Evolutionary conservation across 2,329 filamentous ascomycete genomes (phyloP).

Genomic region (Pseudopyrenochaeta lycopersici): DNA sequence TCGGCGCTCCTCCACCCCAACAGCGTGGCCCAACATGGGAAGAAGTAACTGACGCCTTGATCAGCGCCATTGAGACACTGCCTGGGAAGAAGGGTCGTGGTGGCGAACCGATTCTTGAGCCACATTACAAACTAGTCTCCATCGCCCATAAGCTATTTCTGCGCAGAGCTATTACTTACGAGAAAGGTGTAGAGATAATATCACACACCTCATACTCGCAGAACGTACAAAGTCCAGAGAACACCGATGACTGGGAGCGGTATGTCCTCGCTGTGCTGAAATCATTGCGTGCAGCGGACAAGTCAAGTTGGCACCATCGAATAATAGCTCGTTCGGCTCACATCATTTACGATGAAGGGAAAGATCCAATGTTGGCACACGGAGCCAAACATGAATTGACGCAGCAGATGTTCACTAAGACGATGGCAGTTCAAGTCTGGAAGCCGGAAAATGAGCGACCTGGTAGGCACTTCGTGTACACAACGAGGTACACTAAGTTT

Average conservation of each 20-base stretch:
- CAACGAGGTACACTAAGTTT: constrained; percentile 83
- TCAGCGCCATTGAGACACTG: constrained; percentile 67
- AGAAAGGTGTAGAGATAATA: constrained; percentile 61
- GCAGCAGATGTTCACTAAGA: constrained; percentile 89
- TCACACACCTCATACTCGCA: constrained; percentile 64
- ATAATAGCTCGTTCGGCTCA: constrained; percentile 79
- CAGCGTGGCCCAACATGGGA: constrained; percentile 40
- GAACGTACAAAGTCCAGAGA: constrained; percentile 59
- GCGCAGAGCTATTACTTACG: constrained; percentile 53
- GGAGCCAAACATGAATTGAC: constrained; percentile 82
- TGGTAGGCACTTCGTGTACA: constrained; percentile 91
- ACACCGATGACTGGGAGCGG: constrained; percentile 63
- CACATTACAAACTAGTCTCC: constrained; percentile 89
- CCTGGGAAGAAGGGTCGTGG: constrained; percentile 68
- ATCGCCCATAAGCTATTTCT: constrained; percentile 82
- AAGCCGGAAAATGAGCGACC: constrained; percentile 87
- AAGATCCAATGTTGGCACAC: constrained; percentile 61
- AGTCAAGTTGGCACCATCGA: constrained; percentile 94
- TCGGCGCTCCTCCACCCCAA: constrained; percentile 35
- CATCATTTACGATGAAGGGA: constrained; percentile 67
- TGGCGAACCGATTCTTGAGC: constrained; percentile 84
- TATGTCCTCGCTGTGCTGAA: constrained; percentile 72
- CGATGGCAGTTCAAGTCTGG: constrained; percentile 94
- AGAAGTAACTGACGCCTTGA: constrained; percentile 65
- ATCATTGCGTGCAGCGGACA: constrained; percentile 74